These are phyloP conservation scores for Coleophoma crateriformis DNA, from an alignment of 2,329 filamentous ascomycete genomes.

Conservation along the genomic window DNA sequence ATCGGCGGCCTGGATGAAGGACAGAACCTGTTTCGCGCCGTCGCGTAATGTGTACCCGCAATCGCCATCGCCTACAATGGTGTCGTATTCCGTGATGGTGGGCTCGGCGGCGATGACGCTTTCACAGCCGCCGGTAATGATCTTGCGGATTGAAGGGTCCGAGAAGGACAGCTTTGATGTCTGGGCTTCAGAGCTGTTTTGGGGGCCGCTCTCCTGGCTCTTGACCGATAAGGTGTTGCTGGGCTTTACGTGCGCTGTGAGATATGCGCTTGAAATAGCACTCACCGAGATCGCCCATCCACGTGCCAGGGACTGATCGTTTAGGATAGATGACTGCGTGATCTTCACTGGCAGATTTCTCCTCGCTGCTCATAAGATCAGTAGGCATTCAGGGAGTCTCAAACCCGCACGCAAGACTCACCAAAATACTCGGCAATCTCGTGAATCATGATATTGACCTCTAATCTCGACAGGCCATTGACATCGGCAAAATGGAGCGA, in stretches of 20 bases:
- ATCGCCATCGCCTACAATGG: conserved; percentile 26
- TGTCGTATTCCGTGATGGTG: conserved; percentile 46
- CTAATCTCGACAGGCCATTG: conserved; percentile 20
- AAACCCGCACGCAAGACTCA: conserved; percentile 4
- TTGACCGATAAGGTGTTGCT: conserved; percentile 5
- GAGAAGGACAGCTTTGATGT: conserved; percentile 9
- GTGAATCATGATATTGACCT: conserved; percentile 19
- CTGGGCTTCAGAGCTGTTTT: background rate
- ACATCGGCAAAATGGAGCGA: conserved; percentile 19
- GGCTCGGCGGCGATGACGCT: conserved; percentile 35
- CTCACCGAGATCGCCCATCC: conserved; percentile 20
- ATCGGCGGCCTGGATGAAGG: conserved; percentile 18
- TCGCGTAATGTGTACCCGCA: conserved; percentile 24
- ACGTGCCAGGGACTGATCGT: conserved; percentile 10
- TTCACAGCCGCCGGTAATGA: conserved; percentile 16
- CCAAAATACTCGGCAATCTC: conserved; percentile 17
- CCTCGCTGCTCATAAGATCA: conserved; percentile 2
- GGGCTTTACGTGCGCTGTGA: conserved; percentile 8
- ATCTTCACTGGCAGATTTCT: conserved; percentile 12
- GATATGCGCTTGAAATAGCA: conserved; percentile 7
- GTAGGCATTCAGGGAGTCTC: background rate
- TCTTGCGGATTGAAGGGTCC: conserved; percentile 10
- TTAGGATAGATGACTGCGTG: conserved; percentile 16
- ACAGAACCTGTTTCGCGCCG: conserved; percentile 23
- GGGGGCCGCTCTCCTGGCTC: background rate